Evolutionary conservation across 352 stramenopile genomes (phyloP), one percentile per base, ranked within the genome.

Genomic region (Phytophthora vignae): DNA sequence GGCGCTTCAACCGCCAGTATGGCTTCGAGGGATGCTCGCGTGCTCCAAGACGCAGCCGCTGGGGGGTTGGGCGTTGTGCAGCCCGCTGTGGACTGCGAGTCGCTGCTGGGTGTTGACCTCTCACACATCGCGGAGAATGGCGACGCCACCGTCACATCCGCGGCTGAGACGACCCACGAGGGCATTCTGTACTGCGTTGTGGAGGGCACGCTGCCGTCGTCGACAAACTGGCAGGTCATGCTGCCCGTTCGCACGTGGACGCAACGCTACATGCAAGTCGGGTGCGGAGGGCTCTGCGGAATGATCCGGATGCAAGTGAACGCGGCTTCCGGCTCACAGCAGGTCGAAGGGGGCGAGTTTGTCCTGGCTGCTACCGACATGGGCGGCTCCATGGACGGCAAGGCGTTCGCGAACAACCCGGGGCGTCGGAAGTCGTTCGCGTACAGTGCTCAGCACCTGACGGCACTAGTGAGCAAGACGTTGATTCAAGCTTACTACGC

Each of bases 181-280:
- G 67, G 57, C 0, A 42, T 71, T 55, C 15, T 66, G 15, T 84
- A 79, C 53, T 84, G 77, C 59, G 48, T 53, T 1, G 73, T 83
- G 55, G 67, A 67, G 19, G 73, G 77, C 2, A 44, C 57, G 8
- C 60, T 81, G 12, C 59, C 65, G 19, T 52, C 59, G 0, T 73
- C 71, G 1, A 76, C 78, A 1, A 52, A 58, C 2, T 83, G 70
- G 57, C 64, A 75, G 27, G 69, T 82, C 17, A 57, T 81, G 54
- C 71, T 85, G 12, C 75, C 78, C 4, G 67, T 72, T 49, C 19
- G 55, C 4, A 83, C 75, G 0, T 85, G 75, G 75, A 85, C 75
- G 7, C 78, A 85, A 48, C 69, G 75, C 14, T 83, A 82, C 60
- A 75, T 81, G 65, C 75, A 83, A 58, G 55, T 78, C 38, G 78